Percentiles rank a stretch among this genome's conserved stretches.
Evolutionary conservation across 2,329 filamentous ascomycete species (phyloP).

Genomic region (Calonectria hawksworthii): DNA sequence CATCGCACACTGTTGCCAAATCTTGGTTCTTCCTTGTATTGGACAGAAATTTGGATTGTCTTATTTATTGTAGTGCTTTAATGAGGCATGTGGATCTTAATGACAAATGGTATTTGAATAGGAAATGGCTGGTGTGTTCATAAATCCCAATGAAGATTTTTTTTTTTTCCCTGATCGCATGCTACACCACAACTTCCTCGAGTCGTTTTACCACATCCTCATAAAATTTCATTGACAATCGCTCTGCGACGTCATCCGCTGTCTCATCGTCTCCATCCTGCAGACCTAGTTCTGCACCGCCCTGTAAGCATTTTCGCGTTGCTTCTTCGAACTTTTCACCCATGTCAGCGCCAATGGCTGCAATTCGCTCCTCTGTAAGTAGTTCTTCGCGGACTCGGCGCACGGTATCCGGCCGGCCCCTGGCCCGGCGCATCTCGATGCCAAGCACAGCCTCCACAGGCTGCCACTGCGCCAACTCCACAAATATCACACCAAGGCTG

Average conservation of each 20-base stretch:
- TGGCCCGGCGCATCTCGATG: conserved; percentile 53
- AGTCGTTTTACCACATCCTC: conserved; percentile 61
- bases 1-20: background rate
- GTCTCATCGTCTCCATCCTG: conserved; percentile 56
- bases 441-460: conserved; percentile 59
- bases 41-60: background rate
- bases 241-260: conserved; percentile 54
- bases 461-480: conserved; percentile 68
- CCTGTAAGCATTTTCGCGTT: conserved; percentile 53
- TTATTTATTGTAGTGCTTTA: conserved; percentile 27
- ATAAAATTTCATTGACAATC: conserved; percentile 57
- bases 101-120: background rate
- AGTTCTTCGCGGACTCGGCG: conserved; percentile 52
- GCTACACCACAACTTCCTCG: conserved; percentile 52
- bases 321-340: conserved; percentile 57
- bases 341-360: conserved; percentile 54
- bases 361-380: conserved; percentile 47
- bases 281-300: conserved; percentile 54
- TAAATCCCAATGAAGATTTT: too few species aligned
- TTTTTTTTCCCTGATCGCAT: background rate
- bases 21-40: background rate
- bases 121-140: background rate
- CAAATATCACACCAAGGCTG: conserved; percentile 64
- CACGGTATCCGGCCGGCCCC: conserved; percentile 55
- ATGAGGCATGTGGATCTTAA: conserved; percentile 4